Conservation (phyloP, 805 yeast genomes). For the Wickerhamomyces rabaulensis region DNA sequence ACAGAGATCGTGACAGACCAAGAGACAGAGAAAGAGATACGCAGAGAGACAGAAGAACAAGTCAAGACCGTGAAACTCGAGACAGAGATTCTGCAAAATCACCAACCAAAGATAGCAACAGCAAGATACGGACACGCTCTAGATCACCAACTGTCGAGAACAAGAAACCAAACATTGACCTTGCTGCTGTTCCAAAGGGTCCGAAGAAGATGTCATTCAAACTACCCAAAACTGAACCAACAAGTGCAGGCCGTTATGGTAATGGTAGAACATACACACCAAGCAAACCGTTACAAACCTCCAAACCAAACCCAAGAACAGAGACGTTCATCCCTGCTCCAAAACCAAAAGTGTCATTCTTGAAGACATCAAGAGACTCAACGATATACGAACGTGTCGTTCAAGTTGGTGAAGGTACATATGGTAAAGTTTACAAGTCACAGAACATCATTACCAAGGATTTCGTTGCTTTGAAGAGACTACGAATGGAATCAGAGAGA, state of each 20-base stretch:
- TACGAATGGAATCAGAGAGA: conserved; percentile 79
- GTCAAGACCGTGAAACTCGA: background rate
- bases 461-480: conserved; percentile 79
- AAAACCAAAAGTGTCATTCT: conserved; percentile 13
- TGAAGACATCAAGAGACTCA: conserved; percentile 20
- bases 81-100: background rate
- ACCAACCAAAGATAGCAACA: background rate
- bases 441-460: conserved; percentile 60
- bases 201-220: conserved; percentile 17
- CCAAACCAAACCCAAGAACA: background rate
- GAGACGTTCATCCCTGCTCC: background rate
- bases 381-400: conserved; percentile 57
- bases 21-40: background rate
- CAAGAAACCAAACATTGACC: background rate
- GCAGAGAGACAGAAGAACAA: background rate
- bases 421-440: conserved; percentile 94
- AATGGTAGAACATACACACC: conserved; percentile 6
- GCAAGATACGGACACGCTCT: conserved; percentile 1
- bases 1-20: background rate
- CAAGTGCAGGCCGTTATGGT: background rate
- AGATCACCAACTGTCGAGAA: background rate
- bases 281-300: background rate
- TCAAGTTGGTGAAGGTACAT: conserved; percentile 99
- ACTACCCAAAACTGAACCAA: conserved; percentile 9
- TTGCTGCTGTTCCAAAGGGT: conserved; percentile 2